Percentiles rank a stretch among this genome's conserved stretches.
Conservation (phyloP, 805 yeast genomes). For the Nakazawaea sp. region DNA sequence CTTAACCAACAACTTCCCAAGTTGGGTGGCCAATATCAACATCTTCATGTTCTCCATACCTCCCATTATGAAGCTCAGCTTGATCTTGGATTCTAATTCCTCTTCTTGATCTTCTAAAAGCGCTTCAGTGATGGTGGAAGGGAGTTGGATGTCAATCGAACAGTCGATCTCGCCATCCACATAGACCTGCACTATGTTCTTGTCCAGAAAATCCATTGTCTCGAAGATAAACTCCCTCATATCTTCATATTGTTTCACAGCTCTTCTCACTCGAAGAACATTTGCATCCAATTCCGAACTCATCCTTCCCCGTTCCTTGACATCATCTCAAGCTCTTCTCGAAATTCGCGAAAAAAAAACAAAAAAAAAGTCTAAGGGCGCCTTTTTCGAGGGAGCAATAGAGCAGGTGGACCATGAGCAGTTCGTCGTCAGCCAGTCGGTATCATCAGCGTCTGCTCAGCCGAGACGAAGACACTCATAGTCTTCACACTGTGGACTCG, state of each 20-base stretch:
- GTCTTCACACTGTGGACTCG: conserved; percentile 7
- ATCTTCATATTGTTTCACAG: neutral
- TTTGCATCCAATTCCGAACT: neutral
- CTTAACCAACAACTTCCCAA: conserved; percentile 20
- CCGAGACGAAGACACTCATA: conserved; percentile 1
- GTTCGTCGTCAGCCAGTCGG: neutral
- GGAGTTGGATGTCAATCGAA: conserved; percentile 22
- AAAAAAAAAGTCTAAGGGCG: neutral
- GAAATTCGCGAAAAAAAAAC: neutral
- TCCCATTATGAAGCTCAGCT: conserved; percentile 13
- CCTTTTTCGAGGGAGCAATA: neutral
- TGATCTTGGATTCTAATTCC: conserved; percentile 2
- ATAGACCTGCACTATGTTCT: conserved; percentile 5
- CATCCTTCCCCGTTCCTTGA: no score
- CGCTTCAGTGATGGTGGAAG: conserved; percentile 27
- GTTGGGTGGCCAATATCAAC: conserved; percentile 34
- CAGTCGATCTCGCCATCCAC: conserved; percentile 9
- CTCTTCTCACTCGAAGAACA: neutral
- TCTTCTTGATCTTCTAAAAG: conserved; percentile 3
- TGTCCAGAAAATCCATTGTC: conserved; percentile 3
- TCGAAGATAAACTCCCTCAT: neutral
- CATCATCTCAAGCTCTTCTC: no score
- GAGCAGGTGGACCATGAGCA: neutral
- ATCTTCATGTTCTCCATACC: conserved; percentile 40
- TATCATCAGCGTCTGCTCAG: neutral